Conservation (phyloP, 805 yeast species). For the Metschnikowia gelsemii region DNA sequence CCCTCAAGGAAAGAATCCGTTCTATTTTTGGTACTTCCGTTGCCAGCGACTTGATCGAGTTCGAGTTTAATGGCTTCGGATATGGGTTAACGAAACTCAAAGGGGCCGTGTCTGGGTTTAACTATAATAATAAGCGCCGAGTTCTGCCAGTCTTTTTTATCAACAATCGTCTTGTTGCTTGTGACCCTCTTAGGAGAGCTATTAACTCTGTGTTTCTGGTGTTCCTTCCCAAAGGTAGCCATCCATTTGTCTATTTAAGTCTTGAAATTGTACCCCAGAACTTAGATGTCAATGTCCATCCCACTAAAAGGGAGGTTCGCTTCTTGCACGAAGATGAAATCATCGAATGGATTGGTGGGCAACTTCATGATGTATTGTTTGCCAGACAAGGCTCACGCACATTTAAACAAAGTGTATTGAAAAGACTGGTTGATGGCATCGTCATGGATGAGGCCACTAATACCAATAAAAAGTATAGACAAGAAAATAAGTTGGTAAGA, state of each 20-base stretch:
- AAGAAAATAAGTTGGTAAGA: slow-evolving; percentile 67
- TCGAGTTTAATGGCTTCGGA: slow-evolving; percentile 33
- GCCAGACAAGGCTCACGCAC: slow-evolving; percentile 65
- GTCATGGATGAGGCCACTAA: slow-evolving; percentile 13
- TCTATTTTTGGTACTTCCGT: slow-evolving; percentile 67
- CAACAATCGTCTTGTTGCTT: slow-evolving; percentile 76
- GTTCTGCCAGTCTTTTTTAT: slow-evolving; percentile 77
- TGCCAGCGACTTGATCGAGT: slow-evolving; percentile 59
- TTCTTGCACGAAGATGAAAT: slow-evolving; percentile 87
- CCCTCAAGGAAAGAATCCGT: slow-evolving; percentile 67
- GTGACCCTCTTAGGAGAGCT: slow-evolving; percentile 77
- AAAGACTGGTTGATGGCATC: slow-evolving; percentile 11
- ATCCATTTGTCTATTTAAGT: slow-evolving; percentile 75
- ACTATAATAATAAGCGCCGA: slow-evolving; percentile 65
- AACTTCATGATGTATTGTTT: slow-evolving; percentile 51
- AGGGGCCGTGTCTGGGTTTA: slow-evolving; percentile 72
- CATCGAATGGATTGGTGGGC: slow-evolving; percentile 53
- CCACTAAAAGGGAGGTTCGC: slow-evolving; percentile 89
- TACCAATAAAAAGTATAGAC: slow-evolving; percentile 37
- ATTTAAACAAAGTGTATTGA: slow-evolving; percentile 58
- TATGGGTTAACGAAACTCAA: slow-evolving; percentile 51
- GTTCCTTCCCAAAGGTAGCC: slow-evolving; percentile 72
- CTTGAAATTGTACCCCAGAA: slow-evolving; percentile 64
- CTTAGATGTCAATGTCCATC: slow-evolving; percentile 93
- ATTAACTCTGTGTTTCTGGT: slow-evolving; percentile 58